Base-by-base conservation (phyloP, 345 rosid species). In the Cardiospermum halicacabum region DNA sequence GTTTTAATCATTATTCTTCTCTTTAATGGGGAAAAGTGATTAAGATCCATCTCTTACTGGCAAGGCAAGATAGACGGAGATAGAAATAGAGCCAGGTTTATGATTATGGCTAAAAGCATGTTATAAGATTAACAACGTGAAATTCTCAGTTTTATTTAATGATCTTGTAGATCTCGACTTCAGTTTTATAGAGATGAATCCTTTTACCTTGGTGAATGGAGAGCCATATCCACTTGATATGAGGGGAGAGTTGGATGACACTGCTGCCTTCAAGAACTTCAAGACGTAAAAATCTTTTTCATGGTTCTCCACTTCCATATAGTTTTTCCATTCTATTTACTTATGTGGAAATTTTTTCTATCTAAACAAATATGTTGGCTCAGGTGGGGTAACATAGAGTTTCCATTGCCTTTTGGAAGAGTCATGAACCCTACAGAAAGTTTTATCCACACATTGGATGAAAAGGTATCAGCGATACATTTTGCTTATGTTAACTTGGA, bases 231-330 rank as follows among this genome's bases (percentile, higher is more conserved):
- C 97, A 49, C 69, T 95, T 66, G 99, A 95, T 75, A 91, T 95
- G 96, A 91, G 99, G 69, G 99, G 97, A 68, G 97, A 95, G 71
- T 60, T 95, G 67, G 97, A 95, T 53, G 96, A 95, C 64, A 95
- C 96, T 48, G 97, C 99, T 59, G 85, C 97, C 68, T 95, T 95
- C 74, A 95, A 95, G 80, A 95, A 89, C 72, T 95, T 95, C 71
- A 84, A 85, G 62, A 95, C 81, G 97, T 93, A 88, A 25, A 45
- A 24, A 48, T 58, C 40, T 53, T 13, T 36, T 12, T 21, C 45
- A 30, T 27, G 28, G 8, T 24, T 47, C 51, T 47, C 11, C 50
- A 47, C 22, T 47, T 7, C 7, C 32, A 60, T 49, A 56, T 26
- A 28, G 56, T 15, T 19, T 0, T n/a, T 32, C 1, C 49, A 7